Evolutionary conservation across 176 grass and related monocot species (phyloP).

Genomic region (Oryza punctata): DNA sequence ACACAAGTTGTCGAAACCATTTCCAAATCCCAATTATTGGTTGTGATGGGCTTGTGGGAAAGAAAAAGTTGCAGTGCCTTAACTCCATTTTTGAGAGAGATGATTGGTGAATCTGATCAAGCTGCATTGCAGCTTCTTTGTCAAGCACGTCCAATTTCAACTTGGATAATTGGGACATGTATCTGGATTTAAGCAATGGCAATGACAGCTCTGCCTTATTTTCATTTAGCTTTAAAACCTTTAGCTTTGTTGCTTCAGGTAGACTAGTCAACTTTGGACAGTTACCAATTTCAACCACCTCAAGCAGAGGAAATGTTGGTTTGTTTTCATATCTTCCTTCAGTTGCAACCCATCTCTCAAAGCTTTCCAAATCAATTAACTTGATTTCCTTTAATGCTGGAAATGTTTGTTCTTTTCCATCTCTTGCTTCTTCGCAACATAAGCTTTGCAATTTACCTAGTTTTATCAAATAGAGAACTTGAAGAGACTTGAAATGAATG

Average conservation of each 20-base stretch:
- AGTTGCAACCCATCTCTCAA: not conserved
- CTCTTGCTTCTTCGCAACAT: not conserved
- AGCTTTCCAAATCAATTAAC: not conserved
- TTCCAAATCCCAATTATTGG: not conserved
- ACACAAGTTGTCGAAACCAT: not conserved
- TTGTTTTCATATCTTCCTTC: not conserved
- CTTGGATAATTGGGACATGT: not conserved
- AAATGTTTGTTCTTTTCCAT: not conserved
- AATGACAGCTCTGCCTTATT: not conserved
- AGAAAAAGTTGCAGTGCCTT: not conserved
- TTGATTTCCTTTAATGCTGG: not conserved
- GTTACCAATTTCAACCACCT: not conserved
- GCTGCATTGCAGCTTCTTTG: not conserved
- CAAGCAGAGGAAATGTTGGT: not conserved
- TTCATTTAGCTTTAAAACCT: not conserved
- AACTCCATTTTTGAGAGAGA: not conserved
- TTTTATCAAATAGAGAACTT: not conserved
- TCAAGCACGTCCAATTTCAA: rapidly evolving
- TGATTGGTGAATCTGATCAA: not conserved
- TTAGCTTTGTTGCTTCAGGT: conserved; percentile 1
- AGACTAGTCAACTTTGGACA: conserved; percentile 18
- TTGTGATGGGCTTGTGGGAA: not conserved
- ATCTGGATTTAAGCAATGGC: not conserved
- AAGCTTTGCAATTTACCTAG: not conserved
- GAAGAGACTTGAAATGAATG: not conserved